phyloP scores from a whole-genome alignment of 495 filamentous ascomycete species.

The Aspergillus heteromorphus region DNA sequence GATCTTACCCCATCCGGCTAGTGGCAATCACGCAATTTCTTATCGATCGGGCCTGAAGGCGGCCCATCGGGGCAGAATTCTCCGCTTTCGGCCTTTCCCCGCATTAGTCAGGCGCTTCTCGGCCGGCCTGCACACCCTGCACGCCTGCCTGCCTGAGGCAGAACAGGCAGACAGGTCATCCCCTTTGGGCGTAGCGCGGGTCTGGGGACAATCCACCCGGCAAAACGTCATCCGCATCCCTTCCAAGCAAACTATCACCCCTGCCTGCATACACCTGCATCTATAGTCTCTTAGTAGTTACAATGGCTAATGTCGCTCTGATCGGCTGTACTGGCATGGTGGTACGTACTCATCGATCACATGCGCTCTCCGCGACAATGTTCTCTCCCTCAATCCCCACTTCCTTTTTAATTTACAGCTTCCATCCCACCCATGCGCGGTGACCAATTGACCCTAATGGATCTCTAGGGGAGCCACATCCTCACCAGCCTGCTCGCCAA shows the following conservation, averaged over 20 bases:
- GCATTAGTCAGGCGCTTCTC: conserved; percentile 15
- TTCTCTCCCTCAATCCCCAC: conserved; percentile 1
- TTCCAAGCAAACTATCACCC: not conserved
- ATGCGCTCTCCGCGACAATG: not conserved
- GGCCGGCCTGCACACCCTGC: too few relatives aligned
- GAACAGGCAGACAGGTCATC: conserved; percentile 12
- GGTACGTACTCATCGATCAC: conserved; percentile 26
- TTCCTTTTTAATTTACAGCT: not conserved
- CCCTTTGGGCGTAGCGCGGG: not conserved
- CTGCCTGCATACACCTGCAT: too few relatives aligned
- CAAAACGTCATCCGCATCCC: conserved; percentile 12
- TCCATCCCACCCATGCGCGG: not conserved
- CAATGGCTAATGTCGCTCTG: conserved; percentile 40
- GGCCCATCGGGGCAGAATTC: conserved; percentile 18
- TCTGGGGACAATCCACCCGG: not conserved
- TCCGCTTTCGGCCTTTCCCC: conserved; percentile 18
- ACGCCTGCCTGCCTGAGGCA: too few relatives aligned
- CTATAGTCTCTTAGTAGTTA: not conserved
- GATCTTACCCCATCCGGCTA: conserved; percentile 30
- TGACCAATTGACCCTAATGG: not conserved
- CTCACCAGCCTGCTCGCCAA: conserved; percentile 41
- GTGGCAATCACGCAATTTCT: conserved; percentile 40
- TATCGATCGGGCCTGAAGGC: conserved; percentile 27
- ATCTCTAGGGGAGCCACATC: conserved; percentile 45
- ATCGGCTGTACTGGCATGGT: conserved; percentile 46